phyloP scores from a whole-genome alignment of 305 asterid species.

The Solanum hybrid region DNA sequence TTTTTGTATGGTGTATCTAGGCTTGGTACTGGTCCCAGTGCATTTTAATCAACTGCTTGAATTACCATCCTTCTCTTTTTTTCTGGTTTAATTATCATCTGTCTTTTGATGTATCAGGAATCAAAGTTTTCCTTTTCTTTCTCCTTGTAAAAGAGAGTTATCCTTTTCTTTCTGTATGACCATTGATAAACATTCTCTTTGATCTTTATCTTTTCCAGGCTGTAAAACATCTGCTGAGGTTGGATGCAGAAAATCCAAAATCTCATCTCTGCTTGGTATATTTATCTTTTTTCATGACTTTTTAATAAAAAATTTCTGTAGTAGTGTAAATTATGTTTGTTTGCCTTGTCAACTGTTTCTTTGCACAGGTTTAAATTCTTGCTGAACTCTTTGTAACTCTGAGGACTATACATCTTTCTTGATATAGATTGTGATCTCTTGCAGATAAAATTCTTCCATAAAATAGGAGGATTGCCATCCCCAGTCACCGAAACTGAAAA shows the following conservation, averaged over 20 bases:
- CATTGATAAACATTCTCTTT: constrained; percentile 12
- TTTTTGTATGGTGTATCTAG: neutral
- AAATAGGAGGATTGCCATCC: constrained; percentile 57
- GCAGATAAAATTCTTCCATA: constrained; percentile 80
- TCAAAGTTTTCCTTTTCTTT: neutral
- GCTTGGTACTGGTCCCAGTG: neutral
- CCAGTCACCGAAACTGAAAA: constrained; percentile 74
- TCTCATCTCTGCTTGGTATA: constrained; percentile 94
- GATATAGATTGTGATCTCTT: constrained; percentile 8
- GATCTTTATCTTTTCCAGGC: constrained; percentile 44
- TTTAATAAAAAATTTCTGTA: constrained; percentile 2
- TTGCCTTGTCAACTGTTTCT: neutral
- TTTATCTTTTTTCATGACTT: neutral
- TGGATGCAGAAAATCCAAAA: constrained; percentile 76
- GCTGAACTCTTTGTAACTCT: neutral
- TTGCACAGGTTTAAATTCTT: neutral
- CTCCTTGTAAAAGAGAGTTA: neutral
- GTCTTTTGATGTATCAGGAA: neutral
- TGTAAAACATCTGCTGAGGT: constrained; percentile 64
- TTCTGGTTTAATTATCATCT: neutral
- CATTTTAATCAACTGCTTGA: neutral
- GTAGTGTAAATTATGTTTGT: neutral
- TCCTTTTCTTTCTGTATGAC: constrained; percentile 3
- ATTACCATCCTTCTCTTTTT: neutral
- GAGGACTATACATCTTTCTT: neutral